These are phyloP conservation scores for Termitomyces sp. DNA, from an alignment of 1,284 basidiomycete species.

Conservation along the genomic window DNA sequence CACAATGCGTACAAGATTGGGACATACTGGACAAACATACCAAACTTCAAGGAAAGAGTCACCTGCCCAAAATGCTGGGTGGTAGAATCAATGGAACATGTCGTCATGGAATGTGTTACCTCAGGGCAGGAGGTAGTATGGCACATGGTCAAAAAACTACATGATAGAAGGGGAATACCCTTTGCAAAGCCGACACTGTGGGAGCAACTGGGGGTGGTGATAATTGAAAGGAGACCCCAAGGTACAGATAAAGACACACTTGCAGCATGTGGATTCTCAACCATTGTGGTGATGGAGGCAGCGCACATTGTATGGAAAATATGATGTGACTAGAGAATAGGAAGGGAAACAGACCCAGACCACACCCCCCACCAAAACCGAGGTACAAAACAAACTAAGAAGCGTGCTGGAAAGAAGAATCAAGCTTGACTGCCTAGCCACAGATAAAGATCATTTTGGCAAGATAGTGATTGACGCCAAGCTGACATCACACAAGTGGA, in stretches of 20 bases:
- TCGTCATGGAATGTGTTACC: too few species aligned
- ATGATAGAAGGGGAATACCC: not conserved
- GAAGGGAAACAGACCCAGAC: not conserved
- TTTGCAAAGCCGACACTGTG: not conserved
- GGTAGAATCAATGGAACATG: not conserved
- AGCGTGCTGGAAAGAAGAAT: not conserved
- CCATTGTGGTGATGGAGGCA: not conserved
- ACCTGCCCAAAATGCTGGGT: too few species aligned
- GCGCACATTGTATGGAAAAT: not conserved
- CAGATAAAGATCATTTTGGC: not conserved
- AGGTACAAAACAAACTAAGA: not conserved
- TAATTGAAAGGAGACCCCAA: too few species aligned
- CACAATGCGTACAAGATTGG: not conserved
- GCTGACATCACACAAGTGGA: not conserved
- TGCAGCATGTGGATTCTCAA: too few species aligned
- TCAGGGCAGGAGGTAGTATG: too few species aligned
- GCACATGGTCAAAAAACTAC: too few species aligned
- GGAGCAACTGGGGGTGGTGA: not conserved
- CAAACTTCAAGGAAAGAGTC: not conserved
- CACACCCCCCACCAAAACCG: not conserved
- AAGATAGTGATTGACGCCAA: not conserved
- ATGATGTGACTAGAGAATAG: not conserved
- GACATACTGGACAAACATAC: not conserved
- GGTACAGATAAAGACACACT: too few species aligned
- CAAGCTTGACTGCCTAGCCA: not conserved